phyloP scores from a whole-genome alignment of 2,329 filamentous ascomycete genomes.

The Boeremia exigua region DNA sequence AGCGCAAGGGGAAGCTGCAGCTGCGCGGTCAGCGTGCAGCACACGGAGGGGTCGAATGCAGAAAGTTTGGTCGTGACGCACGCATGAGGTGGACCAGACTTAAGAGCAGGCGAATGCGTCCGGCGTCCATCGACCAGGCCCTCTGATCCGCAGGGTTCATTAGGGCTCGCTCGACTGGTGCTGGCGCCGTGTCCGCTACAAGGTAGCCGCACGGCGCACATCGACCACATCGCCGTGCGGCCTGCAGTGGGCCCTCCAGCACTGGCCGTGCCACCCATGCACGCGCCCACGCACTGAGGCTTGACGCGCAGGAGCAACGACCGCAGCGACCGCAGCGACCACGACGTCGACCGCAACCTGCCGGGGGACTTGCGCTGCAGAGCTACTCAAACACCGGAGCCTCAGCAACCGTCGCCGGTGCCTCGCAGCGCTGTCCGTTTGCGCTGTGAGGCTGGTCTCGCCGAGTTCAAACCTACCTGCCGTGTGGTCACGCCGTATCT shows the following conservation, averaged over 20 bases:
- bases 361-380: too few relatives aligned
- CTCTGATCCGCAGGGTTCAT: conserved; percentile 7
- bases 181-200: conserved; percentile 18
- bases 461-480: too few relatives aligned
- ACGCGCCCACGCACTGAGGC: background rate
- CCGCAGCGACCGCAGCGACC: background rate
- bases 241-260: background rate
- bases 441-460: too few relatives aligned
- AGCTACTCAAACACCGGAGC: too few relatives aligned
- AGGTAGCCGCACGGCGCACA: conserved; percentile 6
- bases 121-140: conserved; percentile 9
- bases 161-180: conserved; percentile 17
- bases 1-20: conserved; percentile 20
- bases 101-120: background rate
- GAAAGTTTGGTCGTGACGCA: background rate
- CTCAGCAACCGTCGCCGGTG: too few relatives aligned
- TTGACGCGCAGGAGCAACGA: background rate
- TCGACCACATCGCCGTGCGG: background rate
- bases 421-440: too few relatives aligned
- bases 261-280: conserved; percentile 15
- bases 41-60: background rate
- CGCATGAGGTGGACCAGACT: background rate
- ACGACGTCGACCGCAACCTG: background rate
- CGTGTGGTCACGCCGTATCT: too few relatives aligned
- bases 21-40: conserved; percentile 10